Evolutionary conservation across 2,329 filamentous ascomycete species (phyloP).

Genomic region (Phialophora macrospora): DNA sequence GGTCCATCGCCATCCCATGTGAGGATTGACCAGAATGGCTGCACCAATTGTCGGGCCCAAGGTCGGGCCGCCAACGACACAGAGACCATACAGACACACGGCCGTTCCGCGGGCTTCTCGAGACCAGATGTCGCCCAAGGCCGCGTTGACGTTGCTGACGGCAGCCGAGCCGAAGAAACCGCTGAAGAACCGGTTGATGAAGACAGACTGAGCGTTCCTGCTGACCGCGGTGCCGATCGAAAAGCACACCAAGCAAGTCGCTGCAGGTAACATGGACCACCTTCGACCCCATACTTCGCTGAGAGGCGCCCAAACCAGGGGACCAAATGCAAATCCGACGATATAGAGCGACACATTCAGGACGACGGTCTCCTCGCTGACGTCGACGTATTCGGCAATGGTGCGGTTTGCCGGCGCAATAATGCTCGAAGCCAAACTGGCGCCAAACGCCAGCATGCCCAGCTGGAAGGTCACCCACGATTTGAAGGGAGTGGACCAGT

Average conservation of each 20-base stretch:
- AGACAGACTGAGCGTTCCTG: slow-evolving; percentile 45
- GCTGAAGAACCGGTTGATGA: slow-evolving; percentile 53
- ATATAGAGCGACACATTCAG: slow-evolving; percentile 56
- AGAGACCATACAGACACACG: slow-evolving; percentile 48
- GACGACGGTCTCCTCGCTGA: slow-evolving; percentile 53
- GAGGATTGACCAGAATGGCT: slow-evolving; percentile 43
- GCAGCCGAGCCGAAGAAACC: slow-evolving; percentile 54
- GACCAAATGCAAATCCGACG: slow-evolving; percentile 49
- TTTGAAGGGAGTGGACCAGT: slow-evolving; percentile 53
- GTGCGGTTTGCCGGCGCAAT: slow-evolving; percentile 53
- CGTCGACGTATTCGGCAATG: slow-evolving; percentile 51
- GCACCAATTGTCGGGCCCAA: slow-evolving; percentile 52
- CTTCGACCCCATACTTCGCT: slow-evolving; percentile 55
- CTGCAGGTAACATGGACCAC: slow-evolving; percentile 51
- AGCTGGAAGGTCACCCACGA: slow-evolving; percentile 56
- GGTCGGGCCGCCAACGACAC: slow-evolving; percentile 50
- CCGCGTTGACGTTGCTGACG: slow-evolving; percentile 51
- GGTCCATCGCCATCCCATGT: slow-evolving; percentile 55
- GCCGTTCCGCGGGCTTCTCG: slow-evolving; percentile 48
- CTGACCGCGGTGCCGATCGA: slow-evolving; percentile 53
- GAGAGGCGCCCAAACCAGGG: slow-evolving; percentile 50
- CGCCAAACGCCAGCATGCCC: slow-evolving; percentile 57
- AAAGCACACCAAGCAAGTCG: slow-evolving; percentile 52
- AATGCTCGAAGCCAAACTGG: slow-evolving; percentile 58
- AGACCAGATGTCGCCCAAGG: slow-evolving; percentile 52